phyloP scores from a whole-genome alignment of 1,139 yeast genomes.

The Saccharomyces hybrid region DNA sequence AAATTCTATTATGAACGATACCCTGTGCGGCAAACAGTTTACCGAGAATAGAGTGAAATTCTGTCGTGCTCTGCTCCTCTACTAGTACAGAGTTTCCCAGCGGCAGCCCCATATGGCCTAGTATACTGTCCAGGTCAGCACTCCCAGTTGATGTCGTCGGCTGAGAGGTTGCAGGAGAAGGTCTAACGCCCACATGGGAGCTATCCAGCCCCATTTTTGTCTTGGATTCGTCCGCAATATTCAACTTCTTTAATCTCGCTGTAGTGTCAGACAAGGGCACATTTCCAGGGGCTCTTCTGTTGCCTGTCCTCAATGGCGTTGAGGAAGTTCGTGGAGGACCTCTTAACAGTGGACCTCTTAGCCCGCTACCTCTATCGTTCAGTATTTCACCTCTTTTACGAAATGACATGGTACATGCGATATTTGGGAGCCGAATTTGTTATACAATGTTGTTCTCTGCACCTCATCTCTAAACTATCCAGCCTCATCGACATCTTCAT shows the following conservation, averaged over 20 bases:
- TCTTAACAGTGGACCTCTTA: slow-evolving; percentile 19
- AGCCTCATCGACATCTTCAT: background rate
- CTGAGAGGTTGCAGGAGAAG: slow-evolving; percentile 69
- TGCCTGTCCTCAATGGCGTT: slow-evolving; percentile 5
- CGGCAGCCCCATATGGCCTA: slow-evolving; percentile 83
- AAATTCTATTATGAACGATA: slow-evolving; percentile 55
- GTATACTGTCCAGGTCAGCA: slow-evolving; percentile 60
- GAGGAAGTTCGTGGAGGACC: slow-evolving; percentile 5
- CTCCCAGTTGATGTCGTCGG: slow-evolving; percentile 76
- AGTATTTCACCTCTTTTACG: slow-evolving; percentile 59
- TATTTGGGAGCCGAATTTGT: background rate
- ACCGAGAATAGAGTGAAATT: slow-evolving; percentile 67
- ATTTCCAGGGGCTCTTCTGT: background rate
- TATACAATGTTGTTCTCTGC: background rate
- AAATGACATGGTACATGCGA: slow-evolving; percentile 47
- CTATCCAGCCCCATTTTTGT: background rate
- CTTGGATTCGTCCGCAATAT: background rate
- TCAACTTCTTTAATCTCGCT: background rate
- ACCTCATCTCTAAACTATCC: background rate
- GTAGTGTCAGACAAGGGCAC: background rate
- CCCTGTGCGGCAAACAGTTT: slow-evolving; percentile 79
- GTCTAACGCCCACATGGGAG: slow-evolving; percentile 57
- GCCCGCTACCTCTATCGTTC: slow-evolving; percentile 19
- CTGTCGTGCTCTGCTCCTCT: slow-evolving; percentile 86
- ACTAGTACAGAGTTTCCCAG: slow-evolving; percentile 61